Percentiles rank a stretch among this genome's conserved stretches.
Evolutionary conservation across 1,139 yeast species (phyloP).

Genomic region (Yamadazyma aaseri): DNA sequence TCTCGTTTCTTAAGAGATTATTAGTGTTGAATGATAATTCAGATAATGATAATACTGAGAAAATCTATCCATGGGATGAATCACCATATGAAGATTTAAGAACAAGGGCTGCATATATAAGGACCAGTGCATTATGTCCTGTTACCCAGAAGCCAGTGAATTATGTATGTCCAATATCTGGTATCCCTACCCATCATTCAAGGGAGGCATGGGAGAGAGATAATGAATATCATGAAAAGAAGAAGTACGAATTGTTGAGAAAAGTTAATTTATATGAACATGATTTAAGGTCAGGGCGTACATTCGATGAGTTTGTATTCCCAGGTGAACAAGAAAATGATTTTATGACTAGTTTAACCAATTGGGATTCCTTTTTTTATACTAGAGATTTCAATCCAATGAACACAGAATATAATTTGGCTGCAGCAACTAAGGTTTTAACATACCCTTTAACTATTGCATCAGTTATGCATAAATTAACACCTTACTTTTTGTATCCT

Average conservation of each 20-base stretch:
- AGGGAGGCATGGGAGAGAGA: conserved; percentile 88
- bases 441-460: conserved; percentile 92
- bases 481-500: conserved; percentile 80
- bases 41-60: conserved; percentile 9
- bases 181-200: conserved; percentile 94
- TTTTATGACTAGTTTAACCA: conserved; percentile 70
- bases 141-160: conserved; percentile 78
- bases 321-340: conserved; percentile 81
- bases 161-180: conserved; percentile 89
- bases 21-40: conserved; percentile 32
- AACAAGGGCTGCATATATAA: conserved; percentile 86
- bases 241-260: conserved; percentile 69
- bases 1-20: conserved; percentile 40
- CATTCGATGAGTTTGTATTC: conserved; percentile 92
- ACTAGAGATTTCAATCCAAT: conserved; percentile 91
- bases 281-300: conserved; percentile 89
- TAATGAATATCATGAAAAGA: conserved; percentile 62
- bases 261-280: conserved; percentile 93
- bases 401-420: conserved; percentile 95
- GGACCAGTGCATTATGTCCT: conserved; percentile 88
- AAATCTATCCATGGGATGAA: conserved; percentile 64
- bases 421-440: conserved; percentile 91
- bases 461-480: conserved; percentile 74
- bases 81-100: conserved; percentile 88
- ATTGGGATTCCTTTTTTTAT: conserved; percentile 92